Conservation (phyloP, 2,329 filamentous ascomycete species). For the Colletotrichum musicola region DNA sequence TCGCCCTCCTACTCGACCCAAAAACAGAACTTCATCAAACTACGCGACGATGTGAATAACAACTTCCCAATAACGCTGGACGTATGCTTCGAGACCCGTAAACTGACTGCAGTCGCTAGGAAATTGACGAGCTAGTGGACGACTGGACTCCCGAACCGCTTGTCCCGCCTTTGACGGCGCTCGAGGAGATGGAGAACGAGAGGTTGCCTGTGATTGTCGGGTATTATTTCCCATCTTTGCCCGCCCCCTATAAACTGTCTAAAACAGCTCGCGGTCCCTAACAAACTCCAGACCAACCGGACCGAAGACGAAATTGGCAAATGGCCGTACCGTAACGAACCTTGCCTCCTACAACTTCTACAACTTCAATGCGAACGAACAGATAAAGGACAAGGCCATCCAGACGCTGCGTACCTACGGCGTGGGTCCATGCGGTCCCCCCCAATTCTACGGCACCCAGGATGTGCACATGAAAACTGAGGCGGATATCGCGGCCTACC, state of each 20-base stretch:
- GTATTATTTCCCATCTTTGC: conserved; percentile 60
- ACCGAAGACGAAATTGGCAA: conserved; percentile 89
- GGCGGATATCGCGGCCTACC: conserved; percentile 88
- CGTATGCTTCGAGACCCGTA: not conserved
- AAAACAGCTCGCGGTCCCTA: not conserved
- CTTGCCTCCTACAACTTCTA: conserved; percentile 97
- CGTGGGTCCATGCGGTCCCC: conserved; percentile 95
- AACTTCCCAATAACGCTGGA: not conserved
- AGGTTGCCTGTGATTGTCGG: conserved; percentile 89
- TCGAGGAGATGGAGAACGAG: conserved; percentile 87
- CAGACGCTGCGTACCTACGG: conserved; percentile 94
- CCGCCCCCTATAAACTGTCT: too few species aligned
- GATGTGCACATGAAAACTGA: conserved; percentile 99
- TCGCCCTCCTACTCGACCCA: conserved; percentile 93
- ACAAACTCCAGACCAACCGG: conserved; percentile 77
- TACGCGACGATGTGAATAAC: conserved; percentile 79
- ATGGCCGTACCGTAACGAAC: conserved; percentile 91
- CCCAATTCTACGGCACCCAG: conserved; percentile 98
- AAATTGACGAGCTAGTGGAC: conserved; percentile 96
- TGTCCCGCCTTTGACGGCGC: conserved; percentile 77
- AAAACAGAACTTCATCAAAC: conserved; percentile 88
- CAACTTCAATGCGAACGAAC: conserved; percentile 94
- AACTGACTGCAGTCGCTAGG: conserved; percentile 59
- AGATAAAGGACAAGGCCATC: conserved; percentile 94
- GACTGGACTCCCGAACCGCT: conserved; percentile 97